Conservation (phyloP, 2,329 filamentous ascomycete species). For the Talaromyces atroroseus region DNA sequence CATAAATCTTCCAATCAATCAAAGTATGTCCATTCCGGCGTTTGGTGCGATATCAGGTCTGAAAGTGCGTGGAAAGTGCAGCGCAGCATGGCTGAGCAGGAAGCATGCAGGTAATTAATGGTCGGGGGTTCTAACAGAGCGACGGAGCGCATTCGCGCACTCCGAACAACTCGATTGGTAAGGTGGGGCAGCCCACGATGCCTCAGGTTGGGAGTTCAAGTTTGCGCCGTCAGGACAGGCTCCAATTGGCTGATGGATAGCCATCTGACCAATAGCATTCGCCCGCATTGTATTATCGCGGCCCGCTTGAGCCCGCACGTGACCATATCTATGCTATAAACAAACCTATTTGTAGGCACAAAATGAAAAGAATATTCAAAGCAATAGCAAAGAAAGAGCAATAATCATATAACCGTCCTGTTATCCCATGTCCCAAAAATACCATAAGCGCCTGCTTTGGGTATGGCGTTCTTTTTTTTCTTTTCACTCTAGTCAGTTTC, state of each 20-base stretch:
- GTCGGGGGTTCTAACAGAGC: too few relatives aligned
- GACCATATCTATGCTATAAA: too few relatives aligned
- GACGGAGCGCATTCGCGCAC: not conserved
- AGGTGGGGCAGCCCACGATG: not conserved
- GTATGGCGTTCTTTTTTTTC: not conserved
- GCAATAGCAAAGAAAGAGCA: not conserved
- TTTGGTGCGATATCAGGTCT: not conserved
- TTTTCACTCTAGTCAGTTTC: constrained; percentile 1
- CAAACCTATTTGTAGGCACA: too few relatives aligned
- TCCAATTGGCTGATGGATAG: not conserved
- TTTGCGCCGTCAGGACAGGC: not conserved
- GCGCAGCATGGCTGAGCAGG: not conserved
- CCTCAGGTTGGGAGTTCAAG: not conserved
- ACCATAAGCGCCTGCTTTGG: constrained; percentile 12
- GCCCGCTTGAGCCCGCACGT: too few relatives aligned
- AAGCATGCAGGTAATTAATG: not conserved
- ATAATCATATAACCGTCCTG: not conserved
- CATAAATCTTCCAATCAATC: not conserved
- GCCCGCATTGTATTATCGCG: too few relatives aligned
- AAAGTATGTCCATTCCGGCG: not conserved
- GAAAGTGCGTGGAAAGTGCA: not conserved
- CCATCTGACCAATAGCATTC: not conserved
- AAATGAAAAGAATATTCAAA: not conserved
- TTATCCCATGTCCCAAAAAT: constrained; percentile 2
- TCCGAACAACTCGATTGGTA: not conserved